Conservation (phyloP, 2,329 filamentous ascomycete species). For the Achaetomium macrosporum region DNA sequence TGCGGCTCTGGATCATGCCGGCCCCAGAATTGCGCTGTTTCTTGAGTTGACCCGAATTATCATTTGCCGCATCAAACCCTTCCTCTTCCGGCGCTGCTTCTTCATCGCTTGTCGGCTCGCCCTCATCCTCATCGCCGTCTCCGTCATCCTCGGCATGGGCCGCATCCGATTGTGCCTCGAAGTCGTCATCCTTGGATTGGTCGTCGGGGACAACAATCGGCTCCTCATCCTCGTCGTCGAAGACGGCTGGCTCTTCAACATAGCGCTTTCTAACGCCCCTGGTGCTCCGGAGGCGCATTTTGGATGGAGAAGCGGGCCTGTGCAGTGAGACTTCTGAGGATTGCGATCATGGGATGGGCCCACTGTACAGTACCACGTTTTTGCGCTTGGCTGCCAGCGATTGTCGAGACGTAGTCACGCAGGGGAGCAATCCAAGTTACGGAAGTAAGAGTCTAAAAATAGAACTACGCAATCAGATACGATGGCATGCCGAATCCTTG, state of each 20-base stretch:
- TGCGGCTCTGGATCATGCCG: constrained; percentile 24
- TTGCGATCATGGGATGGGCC: no score
- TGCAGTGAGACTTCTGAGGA: no score
- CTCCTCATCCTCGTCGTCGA: constrained; percentile 22
- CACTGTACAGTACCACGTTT: no score
- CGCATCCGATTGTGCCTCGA: constrained; percentile 17
- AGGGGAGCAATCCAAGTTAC: no score
- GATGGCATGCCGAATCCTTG: no score
- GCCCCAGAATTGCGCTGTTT: constrained; percentile 20
- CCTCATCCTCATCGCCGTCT: constrained; percentile 16
- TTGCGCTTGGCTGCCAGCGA: no score
- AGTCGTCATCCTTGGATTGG: constrained; percentile 20
- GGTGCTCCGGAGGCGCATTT: constrained; percentile 17
- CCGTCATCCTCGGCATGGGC: constrained; percentile 13
- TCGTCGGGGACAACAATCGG: constrained; percentile 12
- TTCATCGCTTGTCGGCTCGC: constrained; percentile 13
- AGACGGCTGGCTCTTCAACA: constrained; percentile 16
- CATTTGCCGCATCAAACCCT: not conserved
- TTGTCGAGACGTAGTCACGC: no score
- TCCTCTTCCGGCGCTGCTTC: constrained; percentile 5
- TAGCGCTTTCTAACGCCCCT: constrained; percentile 22
- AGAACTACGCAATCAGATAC: no score
- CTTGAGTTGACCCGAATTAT: constrained; percentile 4
- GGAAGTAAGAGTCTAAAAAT: no score
- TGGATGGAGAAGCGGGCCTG: not conserved